Evolutionary conservation across 441 rosid genomes (phyloP).

Genomic region (Breynia disticha): DNA sequence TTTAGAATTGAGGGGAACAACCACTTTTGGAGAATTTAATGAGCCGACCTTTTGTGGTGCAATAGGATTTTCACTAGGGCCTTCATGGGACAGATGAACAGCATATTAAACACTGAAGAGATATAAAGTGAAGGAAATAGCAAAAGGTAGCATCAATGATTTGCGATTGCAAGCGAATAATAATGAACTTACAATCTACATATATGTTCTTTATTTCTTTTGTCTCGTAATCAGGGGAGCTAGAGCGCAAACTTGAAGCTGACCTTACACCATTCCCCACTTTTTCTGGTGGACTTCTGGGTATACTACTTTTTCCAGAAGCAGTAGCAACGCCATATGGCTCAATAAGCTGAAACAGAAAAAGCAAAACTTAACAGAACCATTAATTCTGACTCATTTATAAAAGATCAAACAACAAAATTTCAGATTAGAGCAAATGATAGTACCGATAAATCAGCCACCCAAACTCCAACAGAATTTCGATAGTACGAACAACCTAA

Average conservation of each 20-base stretch:
- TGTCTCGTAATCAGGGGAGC: conserved; percentile 58
- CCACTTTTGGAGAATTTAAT: conserved; percentile 33
- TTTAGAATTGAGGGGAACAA: conserved; percentile 24
- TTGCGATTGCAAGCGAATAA: conserved; percentile 5
- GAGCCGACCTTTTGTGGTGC: conserved; percentile 32
- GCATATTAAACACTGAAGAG: not conserved
- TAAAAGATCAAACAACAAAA: not conserved
- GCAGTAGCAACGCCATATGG: conserved; percentile 48
- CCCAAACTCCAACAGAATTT: conserved; percentile 84
- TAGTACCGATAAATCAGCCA: conserved; percentile 60
- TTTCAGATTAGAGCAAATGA: conserved; percentile 10
- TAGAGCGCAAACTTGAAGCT: conserved; percentile 22
- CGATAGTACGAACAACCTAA: conserved; percentile 75
- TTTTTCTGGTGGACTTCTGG: conserved; percentile 34
- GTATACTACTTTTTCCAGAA: conserved; percentile 31
- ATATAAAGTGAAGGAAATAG: not conserved
- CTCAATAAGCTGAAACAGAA: conserved; percentile 47
- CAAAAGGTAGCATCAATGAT: conserved; percentile 6
- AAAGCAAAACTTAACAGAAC: conserved; percentile 1
- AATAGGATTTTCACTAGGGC: conserved; percentile 52
- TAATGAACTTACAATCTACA: conserved; percentile 68
- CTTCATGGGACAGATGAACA: conserved; percentile 32
- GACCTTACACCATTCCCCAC: conserved; percentile 33
- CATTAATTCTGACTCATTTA: not conserved
- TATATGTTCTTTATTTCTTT: conserved; percentile 93